A percentile compares a stretch with the other conserved stretches of the same genome.
Evolutionary conservation across 176 grass and related monocot species (phyloP).

Genomic region (Metroxylon sagu): DNA sequence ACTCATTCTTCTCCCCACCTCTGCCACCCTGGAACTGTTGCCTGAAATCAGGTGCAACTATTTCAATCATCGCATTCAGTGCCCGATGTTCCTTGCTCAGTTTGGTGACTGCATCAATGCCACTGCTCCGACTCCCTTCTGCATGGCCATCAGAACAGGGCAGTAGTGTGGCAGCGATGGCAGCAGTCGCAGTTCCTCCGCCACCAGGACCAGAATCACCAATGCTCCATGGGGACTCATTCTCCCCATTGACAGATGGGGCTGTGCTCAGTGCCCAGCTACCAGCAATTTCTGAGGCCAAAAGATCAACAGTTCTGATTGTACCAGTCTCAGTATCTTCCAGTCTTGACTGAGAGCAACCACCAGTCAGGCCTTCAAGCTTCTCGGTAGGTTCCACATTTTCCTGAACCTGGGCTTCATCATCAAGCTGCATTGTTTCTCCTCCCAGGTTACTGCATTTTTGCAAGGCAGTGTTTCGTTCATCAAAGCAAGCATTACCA

Average conservation of each 20-base stretch:
- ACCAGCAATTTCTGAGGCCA: slow-evolving; percentile 83
- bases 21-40: not conserved
- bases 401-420: slow-evolving; percentile 49
- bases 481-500: slow-evolving; percentile 33
- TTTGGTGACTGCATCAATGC: slow-evolving; percentile 18
- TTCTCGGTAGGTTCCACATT: slow-evolving; percentile 32
- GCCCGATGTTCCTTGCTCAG: slow-evolving; percentile 29
- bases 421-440: slow-evolving; percentile 72
- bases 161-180: slow-evolving; percentile 36
- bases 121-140: slow-evolving; percentile 63
- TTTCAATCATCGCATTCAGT: slow-evolving; percentile 59
- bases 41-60: slow-evolving; percentile 15
- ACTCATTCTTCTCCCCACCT: not conserved
- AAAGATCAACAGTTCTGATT: slow-evolving; percentile 67
- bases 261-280: slow-evolving; percentile 80
- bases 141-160: slow-evolving; percentile 40
- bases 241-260: slow-evolving; percentile 58
- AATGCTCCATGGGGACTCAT: slow-evolving; percentile 48
- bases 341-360: slow-evolving; percentile 29
- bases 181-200: slow-evolving; percentile 1
- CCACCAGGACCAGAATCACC: slow-evolving; percentile 25
- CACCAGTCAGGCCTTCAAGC: slow-evolving; percentile 11
- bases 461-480: slow-evolving; percentile 27
- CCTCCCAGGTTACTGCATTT: slow-evolving; percentile 53
- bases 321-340: slow-evolving; percentile 43